Base-by-base conservation (phyloP, 345 rosid genomes). In the Mercurialis annua region DNA sequence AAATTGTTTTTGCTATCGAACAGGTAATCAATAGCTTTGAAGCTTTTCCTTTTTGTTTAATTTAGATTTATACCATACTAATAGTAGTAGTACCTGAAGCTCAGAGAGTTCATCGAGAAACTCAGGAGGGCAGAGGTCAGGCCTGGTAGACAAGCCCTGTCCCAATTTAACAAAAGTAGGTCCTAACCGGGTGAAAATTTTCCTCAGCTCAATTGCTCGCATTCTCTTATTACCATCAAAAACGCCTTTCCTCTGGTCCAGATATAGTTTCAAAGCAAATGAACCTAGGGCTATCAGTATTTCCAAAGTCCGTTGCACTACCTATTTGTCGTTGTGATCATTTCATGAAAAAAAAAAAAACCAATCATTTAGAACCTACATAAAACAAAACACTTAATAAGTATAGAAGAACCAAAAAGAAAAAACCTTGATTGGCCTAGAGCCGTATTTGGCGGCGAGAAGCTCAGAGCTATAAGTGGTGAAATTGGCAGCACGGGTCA, bases 111-210 rank as follows among this genome's bases (percentile, higher is more conserved):
- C 97, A 71, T 90, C 91, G 0, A 93, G 90, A 73, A 89, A 93
- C 84, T 93, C 97, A 0, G 96, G 86, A 40, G 98, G 98, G 76
- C 96, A 93, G 67, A 93, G 75, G 69, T 93, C 97, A 2, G 99
- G 99, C 74, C 99, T 81, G 36, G 99, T 94, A 26, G 99, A 94
- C 66, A 94, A 76, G 29, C 97, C 99, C 80, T 94, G 99, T 59
- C 99, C 99, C 4, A 94, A 71, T 74, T 94, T 94, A n/a, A 94
- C 97, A 54, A 94, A 94, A 65, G 99, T 89, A 36, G 99, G 96
- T 0, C 99, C 99, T 24, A 94, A 75, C 68, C 90, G 84, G 46
- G 92, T 91, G 79, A 94, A 90, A 21, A 87, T 90, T 11, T 42
- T 62, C 16, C 90, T 74, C 63, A 94, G 81, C 74, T 94, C 86